Evolutionary conservation across 2,329 filamentous ascomycete genomes (phyloP).

Genomic region (Dothideomycetes sp.): DNA sequence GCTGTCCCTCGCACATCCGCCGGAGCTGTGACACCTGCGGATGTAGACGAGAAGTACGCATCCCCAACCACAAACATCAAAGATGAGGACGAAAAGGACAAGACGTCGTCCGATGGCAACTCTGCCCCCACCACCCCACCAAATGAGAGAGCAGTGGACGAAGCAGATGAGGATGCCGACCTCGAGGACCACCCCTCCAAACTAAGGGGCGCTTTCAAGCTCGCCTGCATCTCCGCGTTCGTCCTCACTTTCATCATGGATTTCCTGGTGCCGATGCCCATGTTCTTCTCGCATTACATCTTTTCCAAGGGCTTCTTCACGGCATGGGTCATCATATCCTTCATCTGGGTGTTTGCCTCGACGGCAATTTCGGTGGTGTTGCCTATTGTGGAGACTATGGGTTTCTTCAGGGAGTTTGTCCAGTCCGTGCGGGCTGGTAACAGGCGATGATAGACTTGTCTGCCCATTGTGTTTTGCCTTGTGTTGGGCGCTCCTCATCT

Average conservation of each 20-base stretch:
- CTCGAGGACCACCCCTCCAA: slow-evolving; percentile 21
- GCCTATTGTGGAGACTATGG: slow-evolving; percentile 30
- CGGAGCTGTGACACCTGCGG: too few relatives aligned
- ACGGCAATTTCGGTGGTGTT: slow-evolving; percentile 25
- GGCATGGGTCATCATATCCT: slow-evolving; percentile 26
- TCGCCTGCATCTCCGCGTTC: slow-evolving; percentile 25
- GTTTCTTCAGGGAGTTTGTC: slow-evolving; percentile 14
- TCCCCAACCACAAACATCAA: not conserved
- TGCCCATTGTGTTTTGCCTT: too few relatives aligned
- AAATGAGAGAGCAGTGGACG: not conserved
- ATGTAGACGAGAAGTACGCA: slow-evolving; percentile 8
- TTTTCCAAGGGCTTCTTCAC: slow-evolving; percentile 30
- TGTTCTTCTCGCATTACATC: slow-evolving; percentile 29
- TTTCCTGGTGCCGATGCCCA: slow-evolving; percentile 28
- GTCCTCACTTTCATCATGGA: slow-evolving; percentile 27
- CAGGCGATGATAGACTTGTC: too few relatives aligned
- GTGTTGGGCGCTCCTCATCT: too few relatives aligned
- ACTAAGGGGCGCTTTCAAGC: slow-evolving; percentile 25
- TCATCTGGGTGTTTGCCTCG: slow-evolving; percentile 28
- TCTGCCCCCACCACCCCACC: not conserved
- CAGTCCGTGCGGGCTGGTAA: too few relatives aligned
- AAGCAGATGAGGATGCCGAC: slow-evolving; percentile 12
- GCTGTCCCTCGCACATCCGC: slow-evolving; percentile 10
- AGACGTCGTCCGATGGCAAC: not conserved
- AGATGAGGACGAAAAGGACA: slow-evolving; percentile 10